A percentile compares a stretch with the other conserved stretches of the same genome.
Evolutionary conservation across 306 rosid species (phyloP).

Genomic region (Hippophae rhamnoides): DNA sequence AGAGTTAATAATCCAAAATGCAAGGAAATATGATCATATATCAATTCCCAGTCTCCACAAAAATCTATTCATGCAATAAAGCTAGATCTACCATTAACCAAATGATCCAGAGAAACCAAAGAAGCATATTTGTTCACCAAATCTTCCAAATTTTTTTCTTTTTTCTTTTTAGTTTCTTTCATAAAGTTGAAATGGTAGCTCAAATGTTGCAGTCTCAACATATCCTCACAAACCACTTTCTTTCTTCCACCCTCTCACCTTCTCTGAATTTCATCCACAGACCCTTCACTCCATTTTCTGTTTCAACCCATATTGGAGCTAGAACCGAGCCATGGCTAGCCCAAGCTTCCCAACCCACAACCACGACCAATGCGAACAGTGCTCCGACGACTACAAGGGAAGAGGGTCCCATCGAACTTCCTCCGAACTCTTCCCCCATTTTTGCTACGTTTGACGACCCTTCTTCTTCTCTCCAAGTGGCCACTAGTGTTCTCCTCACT

Average conservation of each 20-base stretch:
- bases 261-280: constrained; percentile 25
- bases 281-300: constrained; percentile 30
- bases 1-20: too few relatives aligned
- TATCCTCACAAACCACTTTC: constrained; percentile 24
- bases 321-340: constrained; percentile 31
- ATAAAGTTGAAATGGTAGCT: neutral
- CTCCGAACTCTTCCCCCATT: constrained; percentile 44
- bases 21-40: too few relatives aligned
- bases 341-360: constrained; percentile 29
- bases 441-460: constrained; percentile 68
- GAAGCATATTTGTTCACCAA: neutral
- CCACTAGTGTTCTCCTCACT: constrained; percentile 83
- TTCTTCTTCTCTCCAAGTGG: constrained; percentile 62
- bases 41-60: too few relatives aligned
- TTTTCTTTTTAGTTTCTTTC: neutral
- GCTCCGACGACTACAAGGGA: constrained; percentile 1
- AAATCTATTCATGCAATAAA: too few relatives aligned
- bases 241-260: constrained; percentile 20
- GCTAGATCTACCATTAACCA: neutral
- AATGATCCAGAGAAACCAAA: neutral
- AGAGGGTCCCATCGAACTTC: constrained; percentile 70
- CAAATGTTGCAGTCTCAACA: constrained; percentile 50
- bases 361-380: neutral
- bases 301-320: constrained; percentile 26
- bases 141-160: neutral